Evolutionary conservation across 805 yeast genomes (phyloP).

Genomic region (Blastobotrys parvus): DNA sequence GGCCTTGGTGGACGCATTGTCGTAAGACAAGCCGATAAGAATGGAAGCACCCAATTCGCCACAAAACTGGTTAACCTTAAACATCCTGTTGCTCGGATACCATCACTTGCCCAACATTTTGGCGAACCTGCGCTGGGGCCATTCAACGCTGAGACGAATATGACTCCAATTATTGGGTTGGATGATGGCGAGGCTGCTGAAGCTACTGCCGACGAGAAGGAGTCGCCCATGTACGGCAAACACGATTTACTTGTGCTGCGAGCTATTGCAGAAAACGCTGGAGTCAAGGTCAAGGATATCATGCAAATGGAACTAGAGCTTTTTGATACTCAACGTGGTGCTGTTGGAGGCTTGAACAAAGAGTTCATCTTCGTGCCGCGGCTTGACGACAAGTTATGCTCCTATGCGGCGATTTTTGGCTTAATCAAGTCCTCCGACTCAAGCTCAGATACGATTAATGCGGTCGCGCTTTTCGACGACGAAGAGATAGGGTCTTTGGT

Average conservation of each 20-base stretch:
- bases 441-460: slow-evolving; percentile 31
- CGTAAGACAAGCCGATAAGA: slow-evolving; percentile 29
- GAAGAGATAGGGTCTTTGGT: slow-evolving; percentile 80
- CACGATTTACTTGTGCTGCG: slow-evolving; percentile 64
- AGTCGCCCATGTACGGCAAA: slow-evolving; percentile 59
- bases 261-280: slow-evolving; percentile 55
- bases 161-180: slow-evolving; percentile 70
- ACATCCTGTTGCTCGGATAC: slow-evolving; percentile 59
- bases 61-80: slow-evolving; percentile 32
- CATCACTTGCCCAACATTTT: slow-evolving; percentile 82
- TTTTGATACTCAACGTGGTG: slow-evolving; percentile 74
- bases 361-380: slow-evolving; percentile 80
- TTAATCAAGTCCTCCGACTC: slow-evolving; percentile 41
- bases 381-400: slow-evolving; percentile 77
- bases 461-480: slow-evolving; percentile 65
- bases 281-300: slow-evolving; percentile 51
- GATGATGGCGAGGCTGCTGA: slow-evolving; percentile 21
- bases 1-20: slow-evolving; percentile 76
- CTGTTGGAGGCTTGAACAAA: slow-evolving; percentile 65
- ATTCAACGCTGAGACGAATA: slow-evolving; percentile 70
- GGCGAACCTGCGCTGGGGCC: slow-evolving; percentile 64
- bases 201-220: slow-evolving; percentile 52
- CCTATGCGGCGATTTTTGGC: slow-evolving; percentile 60
- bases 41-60: slow-evolving; percentile 24
- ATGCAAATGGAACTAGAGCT: slow-evolving; percentile 68